These are phyloP conservation scores for Novymonas esmeraldas DNA, from an alignment of 208 protist genomes.

Conservation along the genomic window DNA sequence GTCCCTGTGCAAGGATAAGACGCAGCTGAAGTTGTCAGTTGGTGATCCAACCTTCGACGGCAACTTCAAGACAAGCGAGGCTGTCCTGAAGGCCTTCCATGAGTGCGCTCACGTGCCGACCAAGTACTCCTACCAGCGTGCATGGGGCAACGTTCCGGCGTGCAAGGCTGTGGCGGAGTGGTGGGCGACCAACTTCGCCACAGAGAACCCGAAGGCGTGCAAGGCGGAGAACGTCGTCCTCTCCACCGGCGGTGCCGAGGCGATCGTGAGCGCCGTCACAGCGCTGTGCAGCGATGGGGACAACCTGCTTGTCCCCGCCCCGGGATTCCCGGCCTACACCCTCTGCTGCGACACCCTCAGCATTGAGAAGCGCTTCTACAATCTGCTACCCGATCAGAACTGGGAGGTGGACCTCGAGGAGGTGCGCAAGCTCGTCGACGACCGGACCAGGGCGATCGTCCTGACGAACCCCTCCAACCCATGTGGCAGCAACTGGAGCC, in stretches of 20 bases:
- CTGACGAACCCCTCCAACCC: slow-evolving; percentile 97
- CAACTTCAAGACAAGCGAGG: slow-evolving; percentile 53
- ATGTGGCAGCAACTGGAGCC: slow-evolving; percentile 91
- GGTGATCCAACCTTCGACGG: slow-evolving; percentile 73
- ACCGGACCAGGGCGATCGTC: slow-evolving; percentile 86
- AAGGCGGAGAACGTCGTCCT: slow-evolving; percentile 77
- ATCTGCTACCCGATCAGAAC: slow-evolving; percentile 71
- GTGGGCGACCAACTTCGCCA: slow-evolving; percentile 31
- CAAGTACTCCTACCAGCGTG: slow-evolving; percentile 60
- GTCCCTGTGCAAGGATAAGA: slow-evolving; percentile 41
- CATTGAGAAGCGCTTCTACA: slow-evolving; percentile 84
- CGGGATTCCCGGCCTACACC: slow-evolving; percentile 94
- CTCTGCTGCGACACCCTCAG: slow-evolving; percentile 79
- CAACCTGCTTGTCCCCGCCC: slow-evolving; percentile 90
- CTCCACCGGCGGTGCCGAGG: slow-evolving; percentile 85
- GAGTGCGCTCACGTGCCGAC: slow-evolving; percentile 31
- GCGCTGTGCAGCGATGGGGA: slow-evolving; percentile 82
- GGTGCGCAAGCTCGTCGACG: slow-evolving; percentile 75
- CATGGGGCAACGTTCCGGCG: slow-evolving; percentile 32
- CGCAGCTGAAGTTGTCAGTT: slow-evolving; percentile 44
- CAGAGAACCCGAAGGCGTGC: slow-evolving; percentile 22
- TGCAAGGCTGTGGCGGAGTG: slow-evolving; percentile 59
- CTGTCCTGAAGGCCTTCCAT: slow-evolving; percentile 31
- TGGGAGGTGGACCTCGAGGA: slow-evolving; percentile 92
- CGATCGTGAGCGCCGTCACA: slow-evolving; percentile 84